A percentile compares a stretch with the other conserved stretches of the same genome.
phyloP scores from a whole-genome alignment of 257 asterid genomes.

The Primulina eburnea region DNA sequence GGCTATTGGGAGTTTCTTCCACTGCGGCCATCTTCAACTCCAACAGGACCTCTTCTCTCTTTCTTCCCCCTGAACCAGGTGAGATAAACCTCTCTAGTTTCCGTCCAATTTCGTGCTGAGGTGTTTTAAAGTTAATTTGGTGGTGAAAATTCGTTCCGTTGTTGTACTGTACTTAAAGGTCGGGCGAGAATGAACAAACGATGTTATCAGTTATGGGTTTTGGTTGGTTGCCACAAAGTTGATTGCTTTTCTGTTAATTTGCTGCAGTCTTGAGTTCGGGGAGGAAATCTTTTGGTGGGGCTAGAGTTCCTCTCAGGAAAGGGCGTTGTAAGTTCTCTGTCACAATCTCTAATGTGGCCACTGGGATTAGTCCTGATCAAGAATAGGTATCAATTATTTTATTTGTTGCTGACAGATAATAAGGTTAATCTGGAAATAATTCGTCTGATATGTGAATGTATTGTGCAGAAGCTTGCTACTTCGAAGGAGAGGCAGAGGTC shows the following conservation, averaged over 20 bases:
- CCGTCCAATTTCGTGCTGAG: slow-evolving; percentile 3
- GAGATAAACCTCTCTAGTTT: slow-evolving; percentile 7
- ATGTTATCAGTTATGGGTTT: not conserved
- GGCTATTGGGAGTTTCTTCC: too few species aligned
- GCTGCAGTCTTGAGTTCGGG: slow-evolving; percentile 48
- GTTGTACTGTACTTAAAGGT: slow-evolving; percentile 6
- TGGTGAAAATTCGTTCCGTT: not conserved
- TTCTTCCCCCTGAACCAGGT: not conserved
- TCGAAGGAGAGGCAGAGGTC: slow-evolving; percentile 78
- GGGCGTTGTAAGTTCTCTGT: slow-evolving; percentile 51
- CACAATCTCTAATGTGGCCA: slow-evolving; percentile 69
- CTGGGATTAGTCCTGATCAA: slow-evolving; percentile 31
- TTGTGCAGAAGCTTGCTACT: slow-evolving; percentile 52
- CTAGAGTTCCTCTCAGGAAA: slow-evolving; percentile 46
- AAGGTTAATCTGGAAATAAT: not conserved
- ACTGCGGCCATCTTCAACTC: too few species aligned
- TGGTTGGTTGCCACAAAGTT: not conserved
- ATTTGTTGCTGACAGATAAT: not conserved
- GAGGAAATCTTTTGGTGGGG: slow-evolving; percentile 58
- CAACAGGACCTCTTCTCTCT: not conserved
- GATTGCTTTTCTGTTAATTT: slow-evolving; percentile 8
- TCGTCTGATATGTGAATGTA: slow-evolving; percentile 18
- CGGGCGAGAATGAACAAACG: not conserved
- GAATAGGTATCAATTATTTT: too few species aligned
- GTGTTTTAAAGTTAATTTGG: slow-evolving; percentile 6